Conservation (phyloP, 345 rosid genomes). For the Psidium friedrichsthalianum region DNA sequence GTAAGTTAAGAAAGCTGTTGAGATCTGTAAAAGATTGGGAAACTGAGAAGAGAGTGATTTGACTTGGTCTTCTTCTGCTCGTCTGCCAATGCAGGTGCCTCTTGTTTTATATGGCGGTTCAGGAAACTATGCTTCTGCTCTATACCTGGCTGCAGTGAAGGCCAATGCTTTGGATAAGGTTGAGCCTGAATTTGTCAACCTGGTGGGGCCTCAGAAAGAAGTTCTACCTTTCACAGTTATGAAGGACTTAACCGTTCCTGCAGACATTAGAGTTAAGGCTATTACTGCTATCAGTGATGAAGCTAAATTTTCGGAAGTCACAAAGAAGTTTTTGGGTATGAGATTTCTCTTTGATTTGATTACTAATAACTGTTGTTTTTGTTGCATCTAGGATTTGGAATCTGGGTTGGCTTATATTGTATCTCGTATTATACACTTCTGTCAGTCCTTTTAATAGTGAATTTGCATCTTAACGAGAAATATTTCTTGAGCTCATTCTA, state of each 20-base stretch:
- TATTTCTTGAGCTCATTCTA: not conserved
- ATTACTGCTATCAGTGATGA: conserved; percentile 39
- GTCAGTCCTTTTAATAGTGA: not conserved
- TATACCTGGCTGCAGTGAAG: conserved; percentile 61
- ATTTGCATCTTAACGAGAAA: not conserved
- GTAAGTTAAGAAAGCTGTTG: not conserved
- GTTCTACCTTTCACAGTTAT: conserved; percentile 53
- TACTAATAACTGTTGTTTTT: not conserved
- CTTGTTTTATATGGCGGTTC: conserved; percentile 57
- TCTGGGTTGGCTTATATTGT: not conserved
- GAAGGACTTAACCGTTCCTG: conserved; percentile 71
- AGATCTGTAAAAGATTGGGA: not conserved
- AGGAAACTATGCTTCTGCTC: conserved; percentile 87
- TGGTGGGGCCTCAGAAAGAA: conserved; percentile 55
- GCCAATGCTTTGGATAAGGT: conserved; percentile 59
- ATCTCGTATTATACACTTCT: not conserved
- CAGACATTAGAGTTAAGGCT: conserved; percentile 43
- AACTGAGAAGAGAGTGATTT: not conserved
- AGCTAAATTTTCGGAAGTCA: conserved; percentile 61
- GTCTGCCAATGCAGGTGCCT: conserved; percentile 44
- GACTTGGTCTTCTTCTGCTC: not conserved
- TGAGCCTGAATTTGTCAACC: conserved; percentile 57
- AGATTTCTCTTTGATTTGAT: not conserved
- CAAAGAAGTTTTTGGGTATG: conserved; percentile 85
- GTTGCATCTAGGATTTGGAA: not conserved